These are phyloP conservation scores for Fusarium udum DNA, from an alignment of 2,329 filamentous ascomycete genomes.

Conservation along the genomic window DNA sequence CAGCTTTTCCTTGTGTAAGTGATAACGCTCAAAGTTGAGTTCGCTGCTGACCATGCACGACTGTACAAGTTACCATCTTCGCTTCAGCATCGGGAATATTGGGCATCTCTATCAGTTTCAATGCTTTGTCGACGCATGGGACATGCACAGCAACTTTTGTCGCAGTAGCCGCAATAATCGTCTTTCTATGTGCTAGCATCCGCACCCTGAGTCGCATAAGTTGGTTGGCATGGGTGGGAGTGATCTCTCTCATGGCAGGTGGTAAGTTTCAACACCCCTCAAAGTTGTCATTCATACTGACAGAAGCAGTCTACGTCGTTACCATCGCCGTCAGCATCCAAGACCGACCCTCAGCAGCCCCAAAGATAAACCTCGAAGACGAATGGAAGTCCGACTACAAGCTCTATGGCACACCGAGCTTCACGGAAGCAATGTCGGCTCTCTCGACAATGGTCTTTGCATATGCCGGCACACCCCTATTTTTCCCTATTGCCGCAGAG, in stretches of 20 bases:
- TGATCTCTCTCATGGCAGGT: constrained; percentile 32
- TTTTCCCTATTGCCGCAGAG: constrained; percentile 47
- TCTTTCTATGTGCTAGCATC: constrained; percentile 46
- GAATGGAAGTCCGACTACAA: constrained; percentile 47
- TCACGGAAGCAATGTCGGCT: constrained; percentile 46
- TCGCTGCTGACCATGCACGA: not conserved
- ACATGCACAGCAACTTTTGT: constrained; percentile 53
- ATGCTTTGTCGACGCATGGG: constrained; percentile 51
- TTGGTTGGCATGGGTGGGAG: constrained; percentile 46
- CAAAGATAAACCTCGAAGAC: constrained; percentile 1
- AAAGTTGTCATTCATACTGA: not conserved
- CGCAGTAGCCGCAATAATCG: constrained; percentile 45
- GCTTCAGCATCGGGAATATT: constrained; percentile 34
- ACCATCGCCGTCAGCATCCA: constrained; percentile 40
- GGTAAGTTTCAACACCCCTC: not conserved
- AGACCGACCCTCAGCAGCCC: constrained; percentile 29
- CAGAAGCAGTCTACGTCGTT: constrained; percentile 26
- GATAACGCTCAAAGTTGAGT: fast-evolving
- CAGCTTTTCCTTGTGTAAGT: constrained; percentile 48
- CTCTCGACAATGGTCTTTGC: constrained; percentile 50
- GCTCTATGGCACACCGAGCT: constrained; percentile 43
- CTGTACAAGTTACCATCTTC: constrained; percentile 28
- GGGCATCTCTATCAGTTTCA: constrained; percentile 51
- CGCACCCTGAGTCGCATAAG: constrained; percentile 46
- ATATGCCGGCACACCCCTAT: constrained; percentile 50